These are phyloP conservation scores for Neurospora sp. DNA, from an alignment of 495 filamentous ascomycete genomes.

Conservation along the genomic window DNA sequence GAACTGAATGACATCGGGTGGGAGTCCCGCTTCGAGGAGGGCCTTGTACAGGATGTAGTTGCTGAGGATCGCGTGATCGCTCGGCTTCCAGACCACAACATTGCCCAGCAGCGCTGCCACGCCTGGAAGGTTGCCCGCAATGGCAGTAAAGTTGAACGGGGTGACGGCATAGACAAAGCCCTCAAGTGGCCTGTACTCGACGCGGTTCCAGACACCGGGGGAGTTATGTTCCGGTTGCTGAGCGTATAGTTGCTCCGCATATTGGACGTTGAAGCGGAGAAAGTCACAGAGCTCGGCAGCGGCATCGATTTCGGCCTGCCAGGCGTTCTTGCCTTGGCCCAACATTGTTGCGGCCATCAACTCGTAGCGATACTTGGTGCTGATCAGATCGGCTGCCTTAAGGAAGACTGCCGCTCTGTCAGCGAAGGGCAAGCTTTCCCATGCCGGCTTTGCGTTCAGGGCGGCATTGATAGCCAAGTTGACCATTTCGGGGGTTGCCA, in stretches of 20 bases:
- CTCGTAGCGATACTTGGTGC: constrained; percentile 84
- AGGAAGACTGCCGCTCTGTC: constrained; percentile 91
- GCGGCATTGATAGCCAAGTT: constrained; percentile 67
- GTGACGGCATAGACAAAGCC: constrained; percentile 81
- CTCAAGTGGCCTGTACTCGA: constrained; percentile 75
- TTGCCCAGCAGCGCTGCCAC: constrained; percentile 73
- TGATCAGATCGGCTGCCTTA: constrained; percentile 81
- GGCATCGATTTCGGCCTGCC: constrained; percentile 94
- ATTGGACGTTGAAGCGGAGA: constrained; percentile 80
- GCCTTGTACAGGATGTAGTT: constrained; percentile 72
- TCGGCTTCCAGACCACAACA: constrained; percentile 84
- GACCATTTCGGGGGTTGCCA: constrained; percentile 64
- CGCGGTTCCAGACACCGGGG: constrained; percentile 70
- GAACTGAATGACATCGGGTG: constrained; percentile 72
- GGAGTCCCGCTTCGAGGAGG: constrained; percentile 78
- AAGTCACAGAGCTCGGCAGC: constrained; percentile 90
- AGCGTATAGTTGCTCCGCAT: constrained; percentile 77
- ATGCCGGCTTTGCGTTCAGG: constrained; percentile 67
- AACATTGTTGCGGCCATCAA: constrained; percentile 90
- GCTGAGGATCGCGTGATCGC: constrained; percentile 63
- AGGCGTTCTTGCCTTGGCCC: constrained; percentile 91
- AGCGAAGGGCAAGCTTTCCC: constrained; percentile 74
- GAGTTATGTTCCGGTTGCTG: constrained; percentile 73
- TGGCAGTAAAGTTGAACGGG: constrained; percentile 86
- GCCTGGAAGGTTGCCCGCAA: constrained; percentile 67